Evolutionary conservation across 176 grass and related monocot species (phyloP).

Genomic region (Hordeum vulgare): MorexV3_pseudomolecules_assembly NC_058524.1:163572464-163572963

Average conservation of each 20-base stretch:
- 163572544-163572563: background rate
- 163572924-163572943: slow-evolving; percentile 97
- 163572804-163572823: background rate
- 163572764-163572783: background rate
- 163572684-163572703: background rate
- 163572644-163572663: background rate
- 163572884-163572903: slow-evolving; percentile 92
- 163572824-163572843: background rate
- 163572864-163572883: slow-evolving; percentile 43
- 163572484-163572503: background rate
- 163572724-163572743: background rate
- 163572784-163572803: background rate
- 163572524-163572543: background rate
- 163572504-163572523: background rate
- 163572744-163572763: background rate
- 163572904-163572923: slow-evolving; percentile 81
- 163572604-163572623: background rate
- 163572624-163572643: background rate
- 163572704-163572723: background rate
- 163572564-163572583: background rate
- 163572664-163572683: background rate
- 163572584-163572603: background rate
- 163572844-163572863: background rate
- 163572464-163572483: background rate
- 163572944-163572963: slow-evolving; percentile 93